These are phyloP conservation scores for Golubevia pallescens DNA, from an alignment of 1,284 basidiomycete species.

Conservation along the genomic window DNA sequence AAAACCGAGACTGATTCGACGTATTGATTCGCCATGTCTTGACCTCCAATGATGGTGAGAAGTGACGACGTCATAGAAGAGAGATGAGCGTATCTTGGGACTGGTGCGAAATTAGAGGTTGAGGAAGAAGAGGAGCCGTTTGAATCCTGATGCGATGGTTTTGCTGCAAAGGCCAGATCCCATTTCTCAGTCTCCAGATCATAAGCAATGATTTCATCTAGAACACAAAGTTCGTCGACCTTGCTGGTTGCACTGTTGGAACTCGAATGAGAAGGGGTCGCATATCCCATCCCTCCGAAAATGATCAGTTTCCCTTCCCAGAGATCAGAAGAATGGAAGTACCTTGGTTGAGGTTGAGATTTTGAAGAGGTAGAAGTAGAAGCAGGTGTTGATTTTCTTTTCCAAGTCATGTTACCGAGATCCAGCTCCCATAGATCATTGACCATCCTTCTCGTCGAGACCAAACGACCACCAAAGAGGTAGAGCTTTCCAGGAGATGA, in stretches of 20 bases:
- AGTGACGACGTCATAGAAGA: slow-evolving; percentile 33
- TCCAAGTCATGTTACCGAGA: slow-evolving; percentile 40
- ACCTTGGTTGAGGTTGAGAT: slow-evolving; percentile 37
- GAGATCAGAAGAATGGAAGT: slow-evolving; percentile 53
- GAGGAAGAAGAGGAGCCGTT: not conserved
- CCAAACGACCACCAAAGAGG: slow-evolving; percentile 52
- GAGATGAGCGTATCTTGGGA: slow-evolving; percentile 50
- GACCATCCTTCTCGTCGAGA: slow-evolving; percentile 48
- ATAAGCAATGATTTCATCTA: slow-evolving; percentile 47
- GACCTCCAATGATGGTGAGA: slow-evolving; percentile 91
- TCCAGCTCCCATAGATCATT: slow-evolving; percentile 46
- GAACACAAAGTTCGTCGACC: slow-evolving; percentile 36
- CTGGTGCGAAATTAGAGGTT: slow-evolving; percentile 12
- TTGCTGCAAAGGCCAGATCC: slow-evolving; percentile 31
- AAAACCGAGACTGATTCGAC: slow-evolving; percentile 63
- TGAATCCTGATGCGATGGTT: not conserved
- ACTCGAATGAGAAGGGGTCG: slow-evolving; percentile 2
- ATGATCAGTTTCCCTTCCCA: slow-evolving; percentile 51
- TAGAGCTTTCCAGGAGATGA: slow-evolving; percentile 21
- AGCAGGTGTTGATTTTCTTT: slow-evolving; percentile 8
- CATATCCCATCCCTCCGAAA: slow-evolving; percentile 56
- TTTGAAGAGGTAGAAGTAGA: not conserved
- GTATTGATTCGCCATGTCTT: slow-evolving; percentile 71
- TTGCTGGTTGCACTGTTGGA: slow-evolving; percentile 1
- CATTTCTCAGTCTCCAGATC: slow-evolving; percentile 40